Evolutionary conservation across 192 early-diverging fungal species (phyloP), one percentile per base, ranked within the genome.

Genomic region (Entomortierella chlamydospora): DNA sequence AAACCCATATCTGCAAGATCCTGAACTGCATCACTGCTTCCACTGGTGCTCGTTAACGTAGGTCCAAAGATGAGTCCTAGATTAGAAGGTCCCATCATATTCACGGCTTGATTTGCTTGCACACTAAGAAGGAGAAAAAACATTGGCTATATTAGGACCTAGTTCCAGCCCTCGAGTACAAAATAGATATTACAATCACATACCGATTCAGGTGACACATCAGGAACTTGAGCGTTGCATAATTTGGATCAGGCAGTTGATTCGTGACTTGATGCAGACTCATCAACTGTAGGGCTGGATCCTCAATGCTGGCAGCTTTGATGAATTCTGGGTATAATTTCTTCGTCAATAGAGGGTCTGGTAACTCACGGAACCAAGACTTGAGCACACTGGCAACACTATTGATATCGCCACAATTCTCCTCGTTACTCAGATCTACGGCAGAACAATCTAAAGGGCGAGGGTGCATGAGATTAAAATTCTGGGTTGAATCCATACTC

Each of bases 341-440:
- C 50, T 80, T 77, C 51, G 96, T 93, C 61, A 99, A 85, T 0
- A 98, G 81, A 1, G 95, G 92, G 45, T 96, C 95, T 7, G 96
- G 94, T n/a, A 99, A 81, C 79, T 98, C 96, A 31, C 98, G 87
- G 79, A 99, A 93, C 88, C 93, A 99, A 54, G 96, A 85, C 77
- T 99, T 99, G 4, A 99, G 81, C 28, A 94, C 91, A 55, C 95
- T 90, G 25, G 95, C 83, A 10, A 97, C 84, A 61, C 90, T 92
- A 79, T 96, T 93, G 41, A 99, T 90, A 68, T 98, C 96, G 4
- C 78, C 63, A 25, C 84, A 81, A 34, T 87, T 81, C 23, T 90
- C 87, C 49, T 88, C 89, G 41, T 78, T 71, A 10, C 85, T 85
- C 51, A 96, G 64, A 67, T 94, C 87, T 0, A 93, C 90, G 13